These are phyloP conservation scores for Penicillium sp. DNA, from an alignment of 2,329 filamentous ascomycete genomes.

Conservation along the genomic window DNA sequence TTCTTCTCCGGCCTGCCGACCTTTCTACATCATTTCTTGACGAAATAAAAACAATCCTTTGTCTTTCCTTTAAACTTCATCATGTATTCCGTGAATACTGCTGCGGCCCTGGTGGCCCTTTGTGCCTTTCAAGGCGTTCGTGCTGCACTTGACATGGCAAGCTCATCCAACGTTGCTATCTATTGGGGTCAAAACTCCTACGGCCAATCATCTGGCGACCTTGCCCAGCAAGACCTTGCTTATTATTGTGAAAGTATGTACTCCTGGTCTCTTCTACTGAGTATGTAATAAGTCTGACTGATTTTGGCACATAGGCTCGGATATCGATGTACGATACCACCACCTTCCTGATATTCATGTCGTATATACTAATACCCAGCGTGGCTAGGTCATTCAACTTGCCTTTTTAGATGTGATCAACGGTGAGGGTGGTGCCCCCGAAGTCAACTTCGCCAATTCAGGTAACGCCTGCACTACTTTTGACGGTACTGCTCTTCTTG, in stretches of 20 bases:
- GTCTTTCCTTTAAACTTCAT: background rate
- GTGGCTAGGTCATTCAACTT: background rate
- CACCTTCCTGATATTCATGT: background rate
- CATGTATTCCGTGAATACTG: background rate
- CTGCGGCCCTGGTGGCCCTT: background rate
- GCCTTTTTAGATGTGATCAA: background rate
- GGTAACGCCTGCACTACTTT: background rate
- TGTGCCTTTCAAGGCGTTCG: background rate
- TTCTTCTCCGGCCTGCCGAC: background rate
- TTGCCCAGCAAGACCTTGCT: background rate
- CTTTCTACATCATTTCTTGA: too few species aligned
- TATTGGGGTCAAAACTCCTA: background rate
- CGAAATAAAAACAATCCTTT: too few species aligned
- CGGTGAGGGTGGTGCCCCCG: background rate
- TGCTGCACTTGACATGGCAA: background rate
- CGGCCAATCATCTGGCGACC: background rate
- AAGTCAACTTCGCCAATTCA: background rate
- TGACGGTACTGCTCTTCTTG: background rate
- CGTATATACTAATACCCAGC: background rate
- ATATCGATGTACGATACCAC: background rate
- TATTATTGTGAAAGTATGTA: background rate
- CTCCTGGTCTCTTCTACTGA: background rate
- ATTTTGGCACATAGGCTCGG: background rate
- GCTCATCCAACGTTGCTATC: background rate
- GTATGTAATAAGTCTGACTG: background rate